A percentile compares a stretch with the other conserved stretches of the same genome.
These are phyloP conservation scores for Puccinia hordei DNA, from an alignment of 1,284 basidiomycete genomes.

Conservation along the genomic window DNA sequence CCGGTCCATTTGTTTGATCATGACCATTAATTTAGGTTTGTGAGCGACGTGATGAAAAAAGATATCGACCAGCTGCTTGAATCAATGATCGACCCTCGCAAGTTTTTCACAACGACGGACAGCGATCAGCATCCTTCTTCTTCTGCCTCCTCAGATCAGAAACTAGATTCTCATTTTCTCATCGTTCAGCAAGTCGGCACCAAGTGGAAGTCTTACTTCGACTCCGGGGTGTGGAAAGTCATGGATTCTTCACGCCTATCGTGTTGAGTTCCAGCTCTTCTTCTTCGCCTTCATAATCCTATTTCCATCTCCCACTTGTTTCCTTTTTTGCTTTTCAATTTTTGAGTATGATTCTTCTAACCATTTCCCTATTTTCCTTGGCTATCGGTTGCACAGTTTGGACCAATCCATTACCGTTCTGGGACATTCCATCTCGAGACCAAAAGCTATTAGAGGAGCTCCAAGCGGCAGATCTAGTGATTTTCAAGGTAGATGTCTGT, in stretches of 20 bases:
- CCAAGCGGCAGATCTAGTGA: conserved; percentile 72
- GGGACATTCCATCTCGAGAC: conserved; percentile 71
- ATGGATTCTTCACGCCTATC: conserved; percentile 52
- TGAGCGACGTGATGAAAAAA: conserved; percentile 56
- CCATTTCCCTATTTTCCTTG: neutral
- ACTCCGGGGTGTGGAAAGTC: conserved; percentile 55
- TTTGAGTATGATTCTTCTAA: neutral
- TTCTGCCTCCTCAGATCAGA: conserved; percentile 22
- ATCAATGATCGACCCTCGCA: conserved; percentile 63
- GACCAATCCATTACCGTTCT: conserved; percentile 80
- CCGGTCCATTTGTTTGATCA: conserved; percentile 65
- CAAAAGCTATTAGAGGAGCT: conserved; percentile 68
- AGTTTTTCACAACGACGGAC: conserved; percentile 62
- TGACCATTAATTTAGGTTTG: conserved; percentile 68
- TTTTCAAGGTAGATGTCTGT: conserved; percentile 71
- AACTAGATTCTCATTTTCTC: conserved; percentile 55
- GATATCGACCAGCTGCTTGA: conserved; percentile 60
- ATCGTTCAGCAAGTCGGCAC: conserved; percentile 67
- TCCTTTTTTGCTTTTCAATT: conserved; percentile 6
- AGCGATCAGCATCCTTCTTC: conserved; percentile 52
- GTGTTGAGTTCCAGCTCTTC: neutral
- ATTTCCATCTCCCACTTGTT: neutral
- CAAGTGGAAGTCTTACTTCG: conserved; percentile 71
- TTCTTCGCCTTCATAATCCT: neutral
- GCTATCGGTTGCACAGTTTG: conserved; percentile 65